A percentile compares a stretch with the other conserved stretches of the same genome.
These are phyloP conservation scores for Blastobotrys aristatus DNA, from an alignment of 1,139 yeast genomes.

Conservation along the genomic window DNA sequence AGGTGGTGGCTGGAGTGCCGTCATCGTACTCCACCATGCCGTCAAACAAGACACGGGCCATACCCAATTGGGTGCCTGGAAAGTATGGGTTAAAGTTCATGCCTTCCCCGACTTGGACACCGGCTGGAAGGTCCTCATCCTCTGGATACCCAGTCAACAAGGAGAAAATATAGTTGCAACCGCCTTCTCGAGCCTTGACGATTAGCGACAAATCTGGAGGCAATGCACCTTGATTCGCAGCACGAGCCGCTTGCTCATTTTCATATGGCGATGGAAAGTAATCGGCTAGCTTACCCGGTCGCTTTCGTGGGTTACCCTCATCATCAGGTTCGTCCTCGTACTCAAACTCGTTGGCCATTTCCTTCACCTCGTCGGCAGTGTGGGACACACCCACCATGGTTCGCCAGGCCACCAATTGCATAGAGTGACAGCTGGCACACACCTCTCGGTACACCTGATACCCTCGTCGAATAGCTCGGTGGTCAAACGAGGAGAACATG, in stretches of 20 bases:
- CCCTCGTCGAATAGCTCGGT: slow-evolving; percentile 96
- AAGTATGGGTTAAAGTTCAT: slow-evolving; percentile 98
- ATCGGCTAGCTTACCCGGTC: slow-evolving; percentile 97
- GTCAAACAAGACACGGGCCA: slow-evolving; percentile 97
- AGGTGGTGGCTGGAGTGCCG: slow-evolving; percentile 97
- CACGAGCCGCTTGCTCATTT: slow-evolving; percentile 98
- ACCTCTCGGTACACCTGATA: slow-evolving; percentile 98
- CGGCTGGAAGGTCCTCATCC: slow-evolving; percentile 98
- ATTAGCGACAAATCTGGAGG: slow-evolving; percentile 98
- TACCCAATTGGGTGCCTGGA: slow-evolving; percentile 99
- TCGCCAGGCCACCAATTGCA: slow-evolving; percentile 98
- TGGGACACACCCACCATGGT: slow-evolving; percentile 96
- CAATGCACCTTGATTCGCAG: slow-evolving; percentile 97
- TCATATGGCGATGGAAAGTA: slow-evolving; percentile 92
- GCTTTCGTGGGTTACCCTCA: slow-evolving; percentile 97
- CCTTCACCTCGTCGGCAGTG: slow-evolving; percentile 85
- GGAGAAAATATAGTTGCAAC: slow-evolving; percentile 89
- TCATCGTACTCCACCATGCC: slow-evolving; percentile 91
- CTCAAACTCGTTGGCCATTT: slow-evolving; percentile 93
- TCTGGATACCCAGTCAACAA: slow-evolving; percentile 98
- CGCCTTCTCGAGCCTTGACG: slow-evolving; percentile 99
- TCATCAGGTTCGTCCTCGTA: slow-evolving; percentile 99
- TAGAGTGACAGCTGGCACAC: slow-evolving; percentile 97
- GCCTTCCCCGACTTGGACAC: slow-evolving; percentile 88
- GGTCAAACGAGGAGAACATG: slow-evolving; percentile 89